Conservation (phyloP, 2,329 filamentous ascomycete species). For the Talaromyces sp. region DNA sequence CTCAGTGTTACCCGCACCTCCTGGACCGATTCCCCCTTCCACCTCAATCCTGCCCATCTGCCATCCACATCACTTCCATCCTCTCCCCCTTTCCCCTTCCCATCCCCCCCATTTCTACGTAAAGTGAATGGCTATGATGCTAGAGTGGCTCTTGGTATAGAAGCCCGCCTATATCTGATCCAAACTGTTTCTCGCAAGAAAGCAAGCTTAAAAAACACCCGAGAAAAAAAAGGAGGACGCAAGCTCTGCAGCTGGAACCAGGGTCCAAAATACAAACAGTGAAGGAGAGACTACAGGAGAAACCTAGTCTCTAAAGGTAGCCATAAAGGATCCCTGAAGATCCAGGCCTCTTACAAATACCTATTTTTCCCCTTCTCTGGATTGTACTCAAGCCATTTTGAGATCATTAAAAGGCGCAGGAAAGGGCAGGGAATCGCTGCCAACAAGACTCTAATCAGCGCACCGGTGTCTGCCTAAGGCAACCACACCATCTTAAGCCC, state of each 20-base stretch:
- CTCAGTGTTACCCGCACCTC: background rate
- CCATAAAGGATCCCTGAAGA: conserved; percentile 9
- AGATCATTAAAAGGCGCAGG: conserved; percentile 16
- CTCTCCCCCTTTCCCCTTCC: conserved; percentile 15
- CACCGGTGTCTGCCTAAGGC: conserved; percentile 23
- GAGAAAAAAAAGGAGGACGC: background rate
- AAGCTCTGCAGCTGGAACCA: conserved; percentile 10
- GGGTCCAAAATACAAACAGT: conserved; percentile 13
- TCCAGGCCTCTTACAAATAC: conserved; percentile 1
- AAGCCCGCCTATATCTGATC: conserved; percentile 30
- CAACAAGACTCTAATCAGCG: conserved; percentile 2
- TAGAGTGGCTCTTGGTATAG: conserved; percentile 42
- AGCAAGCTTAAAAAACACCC: conserved; percentile 7
- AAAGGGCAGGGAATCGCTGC: conserved; percentile 12
- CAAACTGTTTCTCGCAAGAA: conserved; percentile 10
- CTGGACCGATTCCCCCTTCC: conserved; percentile 18
- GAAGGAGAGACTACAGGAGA: background rate
- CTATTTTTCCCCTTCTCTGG: conserved; percentile 2
- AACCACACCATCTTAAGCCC: background rate
- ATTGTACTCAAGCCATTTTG: conserved; percentile 4
- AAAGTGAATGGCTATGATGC: conserved; percentile 45
- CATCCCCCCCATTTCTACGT: conserved; percentile 32
- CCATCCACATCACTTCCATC: conserved; percentile 21
- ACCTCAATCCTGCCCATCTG: conserved; percentile 17
- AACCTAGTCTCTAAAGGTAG: background rate